phyloP scores from a whole-genome alignment of 345 rosid species.

The Brassica incana region DNA sequence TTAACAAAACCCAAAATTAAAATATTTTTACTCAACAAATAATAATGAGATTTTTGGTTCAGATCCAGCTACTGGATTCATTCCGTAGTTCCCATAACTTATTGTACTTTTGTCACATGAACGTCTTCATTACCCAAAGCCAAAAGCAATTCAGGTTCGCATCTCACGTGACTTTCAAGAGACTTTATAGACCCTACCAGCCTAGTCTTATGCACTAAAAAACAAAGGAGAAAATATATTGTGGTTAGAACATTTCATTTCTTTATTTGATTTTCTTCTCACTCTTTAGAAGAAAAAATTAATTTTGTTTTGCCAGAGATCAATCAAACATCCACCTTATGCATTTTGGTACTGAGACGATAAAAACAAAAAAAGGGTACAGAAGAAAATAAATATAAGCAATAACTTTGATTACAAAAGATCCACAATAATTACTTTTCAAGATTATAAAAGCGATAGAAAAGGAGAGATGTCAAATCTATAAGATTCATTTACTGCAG shows the following conservation, averaged over 20 bases:
- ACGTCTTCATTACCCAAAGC: conserved; percentile 5
- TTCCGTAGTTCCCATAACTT: background rate
- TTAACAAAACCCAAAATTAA: background rate
- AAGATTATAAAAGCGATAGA: background rate
- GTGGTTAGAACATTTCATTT: background rate
- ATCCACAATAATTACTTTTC: conserved; percentile 21
- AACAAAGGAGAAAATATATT: background rate
- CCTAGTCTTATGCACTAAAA: background rate
- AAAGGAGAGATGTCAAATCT: conserved; percentile 22
- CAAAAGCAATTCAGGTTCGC: conserved; percentile 18
- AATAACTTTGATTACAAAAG: conserved; percentile 23
- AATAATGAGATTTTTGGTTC: background rate
- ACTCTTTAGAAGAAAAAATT: background rate
- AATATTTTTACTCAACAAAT: background rate
- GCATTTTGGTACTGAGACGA: background rate
- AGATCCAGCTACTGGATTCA: background rate
- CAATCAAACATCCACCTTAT: background rate
- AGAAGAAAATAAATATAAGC: conserved; percentile 13
- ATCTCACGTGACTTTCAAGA: conserved; percentile 32
- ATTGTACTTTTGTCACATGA: background rate
- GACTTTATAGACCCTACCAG: conserved; percentile 20
- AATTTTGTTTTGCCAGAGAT: background rate
- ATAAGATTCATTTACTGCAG: conserved; percentile 20
- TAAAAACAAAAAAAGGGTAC: background rate
- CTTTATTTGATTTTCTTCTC: background rate